A percentile compares a stretch with the other conserved stretches of the same genome.
These are phyloP conservation scores for Pelargonium australe DNA, from an alignment of 441 rosid species.

Conservation along the genomic window DNA sequence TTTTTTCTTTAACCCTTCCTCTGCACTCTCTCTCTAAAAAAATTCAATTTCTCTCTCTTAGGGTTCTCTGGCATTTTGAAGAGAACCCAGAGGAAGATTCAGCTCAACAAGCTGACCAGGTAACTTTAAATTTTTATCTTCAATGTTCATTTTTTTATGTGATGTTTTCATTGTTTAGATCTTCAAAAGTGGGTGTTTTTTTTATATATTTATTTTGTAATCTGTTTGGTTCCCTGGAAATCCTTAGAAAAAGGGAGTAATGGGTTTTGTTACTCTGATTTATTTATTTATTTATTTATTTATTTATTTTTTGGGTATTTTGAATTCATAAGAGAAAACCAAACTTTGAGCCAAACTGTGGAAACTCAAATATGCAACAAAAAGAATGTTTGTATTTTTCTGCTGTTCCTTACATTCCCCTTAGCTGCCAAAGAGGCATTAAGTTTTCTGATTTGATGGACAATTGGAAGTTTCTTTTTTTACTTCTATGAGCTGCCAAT, in stretches of 20 bases:
- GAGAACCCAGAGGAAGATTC: slow-evolving; percentile 16
- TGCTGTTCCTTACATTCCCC: not conserved
- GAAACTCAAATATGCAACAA: not conserved
- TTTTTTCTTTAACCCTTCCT: slow-evolving; percentile 3
- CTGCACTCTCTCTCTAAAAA: not conserved
- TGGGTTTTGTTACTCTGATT: not conserved
- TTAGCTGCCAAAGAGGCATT: not conserved
- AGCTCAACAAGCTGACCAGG: slow-evolving; percentile 18
- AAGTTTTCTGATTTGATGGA: not conserved
- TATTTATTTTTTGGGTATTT: not conserved
- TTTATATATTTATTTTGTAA: too few species aligned
- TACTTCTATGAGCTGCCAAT: too few species aligned
- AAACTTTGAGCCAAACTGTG: too few species aligned
- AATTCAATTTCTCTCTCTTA: slow-evolving; percentile 15
- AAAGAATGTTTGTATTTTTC: not conserved
- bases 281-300: too few species aligned
- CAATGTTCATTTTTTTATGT: not conserved
- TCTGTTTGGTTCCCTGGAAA: not conserved
- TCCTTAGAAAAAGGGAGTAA: not conserved
- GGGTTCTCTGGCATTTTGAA: slow-evolving; percentile 20
- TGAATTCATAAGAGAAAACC: not conserved
- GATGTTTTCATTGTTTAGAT: not conserved
- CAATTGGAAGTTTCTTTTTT: not conserved
- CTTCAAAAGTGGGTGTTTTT: too few species aligned
- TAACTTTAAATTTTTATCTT: slow-evolving; percentile 6